Percentiles rank a stretch among this genome's conserved stretches.
Evolutionary conservation across 2,329 filamentous ascomycete genomes (phyloP).

Genomic region (Amauroascus niger): DNA sequence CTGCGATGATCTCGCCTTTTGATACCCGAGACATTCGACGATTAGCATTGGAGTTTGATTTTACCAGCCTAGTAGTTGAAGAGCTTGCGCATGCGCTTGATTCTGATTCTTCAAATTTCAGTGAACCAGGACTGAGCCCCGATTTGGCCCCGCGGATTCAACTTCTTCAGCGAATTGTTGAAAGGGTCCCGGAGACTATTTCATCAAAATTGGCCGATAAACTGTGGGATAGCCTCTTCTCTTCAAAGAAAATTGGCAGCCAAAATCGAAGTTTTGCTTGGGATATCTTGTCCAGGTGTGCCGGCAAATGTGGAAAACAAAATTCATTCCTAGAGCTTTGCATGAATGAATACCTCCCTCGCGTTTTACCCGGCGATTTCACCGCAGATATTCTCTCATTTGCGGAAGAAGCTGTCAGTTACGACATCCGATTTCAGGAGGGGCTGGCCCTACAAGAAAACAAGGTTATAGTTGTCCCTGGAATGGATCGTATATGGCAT

Average conservation of each 20-base stretch:
- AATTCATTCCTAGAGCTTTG: constrained; percentile 38
- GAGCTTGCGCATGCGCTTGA: constrained; percentile 52
- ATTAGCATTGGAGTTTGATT: constrained; percentile 52
- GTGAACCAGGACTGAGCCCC: constrained; percentile 32
- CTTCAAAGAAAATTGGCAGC: constrained; percentile 49
- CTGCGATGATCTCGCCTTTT: constrained; percentile 35
- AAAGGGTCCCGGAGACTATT: constrained; percentile 53
- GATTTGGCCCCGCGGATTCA: constrained; percentile 44
- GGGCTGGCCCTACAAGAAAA: constrained; percentile 36
- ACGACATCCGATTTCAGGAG: constrained; percentile 49
- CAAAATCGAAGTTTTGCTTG: constrained; percentile 59
- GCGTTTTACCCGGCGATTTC: constrained; percentile 31
- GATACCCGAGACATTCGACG: constrained; percentile 45
- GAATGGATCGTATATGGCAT: constrained; percentile 68
- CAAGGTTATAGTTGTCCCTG: constrained; percentile 38
- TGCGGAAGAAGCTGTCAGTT: constrained; percentile 34
- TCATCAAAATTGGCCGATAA: constrained; percentile 50
- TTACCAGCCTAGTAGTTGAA: constrained; percentile 53
- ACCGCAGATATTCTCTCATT: constrained; percentile 35
- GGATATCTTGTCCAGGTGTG: constrained; percentile 49
- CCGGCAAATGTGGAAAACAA: constrained; percentile 23
- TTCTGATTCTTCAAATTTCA: constrained; percentile 35
- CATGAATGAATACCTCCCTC: constrained; percentile 36
- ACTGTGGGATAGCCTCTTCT: constrained; percentile 66
- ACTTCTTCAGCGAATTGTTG: constrained; percentile 51